phyloP scores from a whole-genome alignment of 495 filamentous ascomycete genomes.

The Tuber indicum region DNA sequence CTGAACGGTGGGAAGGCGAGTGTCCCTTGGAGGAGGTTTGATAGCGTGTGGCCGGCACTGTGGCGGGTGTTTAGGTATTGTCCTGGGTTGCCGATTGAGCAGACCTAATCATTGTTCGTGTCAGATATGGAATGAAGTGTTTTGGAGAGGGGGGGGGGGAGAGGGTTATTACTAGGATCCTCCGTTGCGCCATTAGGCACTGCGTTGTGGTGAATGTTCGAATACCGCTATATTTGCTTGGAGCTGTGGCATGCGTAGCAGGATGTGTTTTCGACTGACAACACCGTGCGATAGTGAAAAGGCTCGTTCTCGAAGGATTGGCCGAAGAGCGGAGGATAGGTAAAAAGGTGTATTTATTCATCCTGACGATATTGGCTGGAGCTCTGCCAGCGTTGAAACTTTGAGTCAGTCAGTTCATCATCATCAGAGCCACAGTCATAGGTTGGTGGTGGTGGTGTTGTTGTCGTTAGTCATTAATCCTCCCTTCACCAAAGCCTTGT shows the following conservation, averaged over 20 bases:
- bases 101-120: conserved; percentile 53
- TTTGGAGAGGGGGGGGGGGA: background rate
- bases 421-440: background rate
- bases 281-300: background rate
- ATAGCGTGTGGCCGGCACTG: conserved; percentile 68
- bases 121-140: conserved; percentile 23
- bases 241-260: background rate
- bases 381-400: conserved; percentile 2
- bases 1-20: conserved; percentile 50
- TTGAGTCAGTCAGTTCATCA: conserved; percentile 3
- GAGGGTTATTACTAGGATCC: conserved; percentile 17
- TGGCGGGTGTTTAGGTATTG: conserved; percentile 67
- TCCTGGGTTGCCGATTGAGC: conserved; percentile 65
- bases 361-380: background rate
- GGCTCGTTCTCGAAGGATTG: conserved; percentile 3
- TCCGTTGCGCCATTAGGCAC: background rate
- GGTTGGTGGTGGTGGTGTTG: background rate
- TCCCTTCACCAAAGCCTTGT: background rate
- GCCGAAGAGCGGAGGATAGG: background rate
- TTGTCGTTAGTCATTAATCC: background rate
- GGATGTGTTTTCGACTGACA: background rate
- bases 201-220: background rate
- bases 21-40: conserved; percentile 50
- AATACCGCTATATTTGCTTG: background rate
- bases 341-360: conserved; percentile 4